These are phyloP conservation scores for Geranium rotundifolium DNA, from an alignment of 345 rosid species.

Conservation along the genomic window DNA sequence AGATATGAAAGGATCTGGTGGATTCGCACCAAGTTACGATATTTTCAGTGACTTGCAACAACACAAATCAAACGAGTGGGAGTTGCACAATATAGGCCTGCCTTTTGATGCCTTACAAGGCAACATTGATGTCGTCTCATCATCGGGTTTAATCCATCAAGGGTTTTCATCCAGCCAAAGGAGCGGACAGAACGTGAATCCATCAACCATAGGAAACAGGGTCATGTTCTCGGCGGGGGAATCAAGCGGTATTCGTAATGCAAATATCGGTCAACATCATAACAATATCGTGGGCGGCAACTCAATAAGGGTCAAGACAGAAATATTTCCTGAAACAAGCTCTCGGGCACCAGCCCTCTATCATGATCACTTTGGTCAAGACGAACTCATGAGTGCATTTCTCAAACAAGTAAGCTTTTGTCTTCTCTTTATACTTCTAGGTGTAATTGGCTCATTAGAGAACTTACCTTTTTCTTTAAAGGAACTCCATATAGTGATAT, in stretches of 20 bases:
- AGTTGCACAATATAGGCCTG: conserved; percentile 49
- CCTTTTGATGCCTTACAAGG: conserved; percentile 27
- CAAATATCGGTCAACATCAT: conserved; percentile 24
- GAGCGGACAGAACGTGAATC: conserved; percentile 28
- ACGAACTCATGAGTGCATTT: conserved; percentile 82
- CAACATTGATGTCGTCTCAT: conserved; percentile 20
- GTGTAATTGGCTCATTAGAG: no score
- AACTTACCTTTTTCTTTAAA: no score
- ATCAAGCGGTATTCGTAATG: not conserved
- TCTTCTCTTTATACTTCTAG: not conserved
- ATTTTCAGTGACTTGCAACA: conserved; percentile 48
- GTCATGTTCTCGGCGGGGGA: conserved; percentile 23
- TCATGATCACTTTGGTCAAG: conserved; percentile 55
- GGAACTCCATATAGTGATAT: no score
- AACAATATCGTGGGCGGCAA: conserved; percentile 22
- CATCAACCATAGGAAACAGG: conserved; percentile 19
- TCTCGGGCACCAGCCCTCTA: conserved; percentile 22
- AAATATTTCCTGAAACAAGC: conserved; percentile 39
- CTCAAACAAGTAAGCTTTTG: conserved; percentile 56
- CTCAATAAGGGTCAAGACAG: conserved; percentile 55
- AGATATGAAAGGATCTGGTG: conserved; percentile 42
- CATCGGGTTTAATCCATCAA: conserved; percentile 32
- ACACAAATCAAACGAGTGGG: conserved; percentile 60
- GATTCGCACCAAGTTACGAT: conserved; percentile 42
- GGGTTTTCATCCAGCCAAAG: conserved; percentile 45